Evolutionary conservation across 768 basidiomycete genomes (phyloP), one percentile per base, ranked within the genome.

Genomic region (Boletus edulis): DNA sequence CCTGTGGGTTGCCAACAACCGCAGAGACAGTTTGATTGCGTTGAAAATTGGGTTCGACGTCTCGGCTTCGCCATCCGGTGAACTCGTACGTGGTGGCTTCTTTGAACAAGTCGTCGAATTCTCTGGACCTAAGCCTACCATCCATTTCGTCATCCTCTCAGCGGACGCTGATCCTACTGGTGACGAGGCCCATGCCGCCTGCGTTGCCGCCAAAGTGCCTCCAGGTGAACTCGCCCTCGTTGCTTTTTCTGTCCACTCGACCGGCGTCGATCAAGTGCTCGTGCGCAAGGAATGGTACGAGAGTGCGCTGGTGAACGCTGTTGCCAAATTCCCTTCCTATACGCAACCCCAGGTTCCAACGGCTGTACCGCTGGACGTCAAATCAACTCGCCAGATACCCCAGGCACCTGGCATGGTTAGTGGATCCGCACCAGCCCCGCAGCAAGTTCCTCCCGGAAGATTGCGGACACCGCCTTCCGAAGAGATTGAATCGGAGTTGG

Each of bases 221-320:
- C 83, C 86, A 2, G 86, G 87, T 39, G 87, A 91, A 59, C 75
- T 92, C 37, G 89, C 90, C 24, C 77, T 94, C 48, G 88, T 91
- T 6, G 90, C 89, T 31, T 94, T 92, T 73, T 89, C 88, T 3
- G 90, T 94, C n/a, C 91, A 93, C 66, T 85, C 88, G 17, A 83
- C 81, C n/a, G 91, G 91, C 37, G 91, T 94, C 14, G 91, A 94
- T 65, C 91, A 94, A 65, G 83, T 94, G 29, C 80, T 94, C 49
- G 86, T 94, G 61, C 83, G 88, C 59, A 89, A 83, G 69, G 91
- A 94, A 65, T 91, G 89, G 88, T 91, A 82, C 61, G 88, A 91
- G 58, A 64, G 75, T n/a, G 90, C 89, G 0, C 71, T 89, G 35
- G 64, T 73, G 8, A 70, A 76, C 17, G 76, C 85, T 7, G 69